Conservation (phyloP, 164 flowering plant species). For the Annona squamosa region DNA sequence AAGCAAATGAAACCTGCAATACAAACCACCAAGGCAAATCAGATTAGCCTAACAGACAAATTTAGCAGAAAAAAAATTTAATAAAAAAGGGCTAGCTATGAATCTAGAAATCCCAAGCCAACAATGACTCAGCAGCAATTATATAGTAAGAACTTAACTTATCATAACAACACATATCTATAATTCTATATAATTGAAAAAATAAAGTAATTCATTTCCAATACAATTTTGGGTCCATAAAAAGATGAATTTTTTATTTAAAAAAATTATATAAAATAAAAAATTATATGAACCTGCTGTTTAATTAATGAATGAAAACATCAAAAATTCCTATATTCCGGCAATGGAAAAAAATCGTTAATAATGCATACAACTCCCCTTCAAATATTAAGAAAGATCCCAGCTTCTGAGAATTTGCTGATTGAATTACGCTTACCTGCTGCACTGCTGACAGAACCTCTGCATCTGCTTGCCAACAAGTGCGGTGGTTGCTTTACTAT, state of each 20-base stretch:
- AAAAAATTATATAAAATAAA: too few relatives aligned
- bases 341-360: neutral
- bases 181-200: neutral
- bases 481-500: slow-evolving; percentile 65
- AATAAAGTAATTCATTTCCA: neutral
- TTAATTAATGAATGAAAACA: too few relatives aligned
- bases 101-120: neutral
- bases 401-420: neutral
- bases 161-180: too few relatives aligned
- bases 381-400: neutral
- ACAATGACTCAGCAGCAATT: too few relatives aligned
- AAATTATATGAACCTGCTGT: neutral
- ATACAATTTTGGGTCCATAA: neutral
- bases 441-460: slow-evolving; percentile 90
- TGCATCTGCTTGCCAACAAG: slow-evolving; percentile 69
- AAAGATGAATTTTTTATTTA: neutral
- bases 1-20: slow-evolving; percentile 71
- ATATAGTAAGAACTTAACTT: neutral
- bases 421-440: slow-evolving; percentile 41
- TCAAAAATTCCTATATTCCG: neutral
- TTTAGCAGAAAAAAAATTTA: too few relatives aligned
- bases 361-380: neutral
- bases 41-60: too few relatives aligned
- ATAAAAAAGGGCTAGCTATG: neutral
- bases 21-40: too few relatives aligned